Percentiles rank a stretch among this genome's conserved stretches.
Conservation (phyloP, 2,329 filamentous ascomycete species). For the Aureobasidium pullulans region DNA sequence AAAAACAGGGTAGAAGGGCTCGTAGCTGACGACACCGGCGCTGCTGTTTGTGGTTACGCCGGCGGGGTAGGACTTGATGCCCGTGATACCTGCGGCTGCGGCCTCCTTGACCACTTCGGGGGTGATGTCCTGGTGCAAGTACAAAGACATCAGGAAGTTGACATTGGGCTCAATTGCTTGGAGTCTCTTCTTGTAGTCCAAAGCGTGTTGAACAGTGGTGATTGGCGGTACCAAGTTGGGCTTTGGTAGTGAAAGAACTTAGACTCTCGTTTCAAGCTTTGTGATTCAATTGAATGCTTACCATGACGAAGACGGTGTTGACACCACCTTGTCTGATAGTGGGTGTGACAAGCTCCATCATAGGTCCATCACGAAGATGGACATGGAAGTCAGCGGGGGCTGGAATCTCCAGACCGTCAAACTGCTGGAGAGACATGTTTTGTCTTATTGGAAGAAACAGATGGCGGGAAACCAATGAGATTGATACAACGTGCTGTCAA, state of each 20-base stretch:
- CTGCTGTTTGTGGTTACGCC: conserved; percentile 54
- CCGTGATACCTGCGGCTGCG: conserved; percentile 61
- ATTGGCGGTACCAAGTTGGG: conserved; percentile 45
- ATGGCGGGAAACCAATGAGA: neutral
- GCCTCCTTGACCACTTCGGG: conserved; percentile 60
- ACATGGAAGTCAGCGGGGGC: conserved; percentile 46
- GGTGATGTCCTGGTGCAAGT: conserved; percentile 42
- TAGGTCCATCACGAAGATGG: conserved; percentile 45
- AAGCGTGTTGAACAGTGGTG: conserved; percentile 40
- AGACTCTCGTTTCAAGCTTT: neutral
- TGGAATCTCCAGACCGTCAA: conserved; percentile 38
- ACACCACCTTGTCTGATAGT: conserved; percentile 45
- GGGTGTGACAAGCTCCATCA: conserved; percentile 44
- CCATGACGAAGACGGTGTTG: conserved; percentile 49
- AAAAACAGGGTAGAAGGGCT: conserved; percentile 70
- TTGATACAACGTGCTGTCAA: neutral
- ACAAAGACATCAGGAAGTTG: conserved; percentile 45
- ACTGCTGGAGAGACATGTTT: conserved; percentile 32
- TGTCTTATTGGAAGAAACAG: neutral
- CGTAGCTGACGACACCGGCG: conserved; percentile 62
- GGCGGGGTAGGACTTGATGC: conserved; percentile 62
- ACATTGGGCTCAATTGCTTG: conserved; percentile 41
- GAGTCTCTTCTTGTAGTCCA: conserved; percentile 39
- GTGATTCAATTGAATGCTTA: conserved; percentile 23
- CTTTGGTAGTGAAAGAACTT: conserved; percentile 22